Percentiles rank a stretch among this genome's conserved stretches.
These are phyloP conservation scores for Chrysopogon serrulatus DNA, from an alignment of 176 grass and related monocot genomes.

Conservation along the genomic window DNA sequence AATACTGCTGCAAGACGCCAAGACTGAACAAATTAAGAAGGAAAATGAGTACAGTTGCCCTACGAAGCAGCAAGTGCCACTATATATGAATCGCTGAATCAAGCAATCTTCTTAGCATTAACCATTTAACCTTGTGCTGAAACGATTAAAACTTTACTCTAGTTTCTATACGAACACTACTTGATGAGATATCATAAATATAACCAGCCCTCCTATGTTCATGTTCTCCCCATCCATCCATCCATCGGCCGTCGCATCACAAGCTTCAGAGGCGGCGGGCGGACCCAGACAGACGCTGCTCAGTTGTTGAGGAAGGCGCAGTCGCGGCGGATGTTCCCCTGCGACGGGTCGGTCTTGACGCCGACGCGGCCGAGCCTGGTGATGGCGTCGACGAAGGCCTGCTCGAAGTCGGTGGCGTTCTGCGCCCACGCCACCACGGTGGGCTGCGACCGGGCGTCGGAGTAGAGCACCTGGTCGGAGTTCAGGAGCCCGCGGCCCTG, in stretches of 20 bases:
- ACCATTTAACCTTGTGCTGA: not conserved
- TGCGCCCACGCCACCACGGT: constrained; percentile 55
- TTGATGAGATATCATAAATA: no score
- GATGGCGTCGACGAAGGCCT: constrained; percentile 64
- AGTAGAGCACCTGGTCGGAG: constrained; percentile 87
- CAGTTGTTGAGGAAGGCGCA: constrained; percentile 78
- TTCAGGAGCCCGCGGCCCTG: constrained; percentile 59
- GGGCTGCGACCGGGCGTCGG: constrained; percentile 53
- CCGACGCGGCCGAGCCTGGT: constrained; percentile 74
- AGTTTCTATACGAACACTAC: constrained; percentile 27
- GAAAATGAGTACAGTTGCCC: not conserved
- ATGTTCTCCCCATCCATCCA: not conserved
- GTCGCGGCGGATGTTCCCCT: constrained; percentile 72
- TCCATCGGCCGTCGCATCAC: no score
- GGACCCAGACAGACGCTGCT: not conserved
- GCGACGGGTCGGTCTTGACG: constrained; percentile 62
- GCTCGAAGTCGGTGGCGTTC: constrained; percentile 46
- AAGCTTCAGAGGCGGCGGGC: no score
- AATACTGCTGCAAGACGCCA: not conserved
- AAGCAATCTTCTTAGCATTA: not conserved
- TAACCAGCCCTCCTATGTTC: not conserved
- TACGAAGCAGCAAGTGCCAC: not conserved
- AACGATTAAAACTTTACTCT: constrained; percentile 8
- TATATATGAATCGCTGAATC: not conserved
- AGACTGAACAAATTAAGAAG: not conserved